These are phyloP conservation scores for Trametes meyenii DNA, from an alignment of 768 basidiomycete genomes.

Conservation along the genomic window DNA sequence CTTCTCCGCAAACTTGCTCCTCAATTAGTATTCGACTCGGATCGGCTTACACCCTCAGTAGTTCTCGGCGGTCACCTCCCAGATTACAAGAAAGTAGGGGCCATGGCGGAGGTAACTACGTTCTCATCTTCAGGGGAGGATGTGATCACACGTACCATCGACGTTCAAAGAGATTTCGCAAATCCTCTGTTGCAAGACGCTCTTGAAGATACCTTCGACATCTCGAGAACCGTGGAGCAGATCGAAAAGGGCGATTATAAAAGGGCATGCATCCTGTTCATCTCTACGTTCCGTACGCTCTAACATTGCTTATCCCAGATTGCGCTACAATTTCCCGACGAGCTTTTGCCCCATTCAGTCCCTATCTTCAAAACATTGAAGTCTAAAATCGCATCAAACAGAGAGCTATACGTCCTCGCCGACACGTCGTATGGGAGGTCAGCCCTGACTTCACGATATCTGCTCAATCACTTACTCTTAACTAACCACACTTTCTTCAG, in stretches of 20 bases:
- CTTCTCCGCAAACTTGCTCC: background rate
- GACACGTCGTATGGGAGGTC: conserved; percentile 98
- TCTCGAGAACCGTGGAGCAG: conserved; percentile 62
- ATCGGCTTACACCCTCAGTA: background rate
- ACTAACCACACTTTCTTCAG: conserved; percentile 40
- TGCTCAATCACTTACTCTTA: background rate
- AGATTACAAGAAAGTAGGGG: background rate
- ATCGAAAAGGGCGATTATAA: conserved; percentile 67
- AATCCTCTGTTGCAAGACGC: conserved; percentile 37
- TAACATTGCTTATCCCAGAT: conserved; percentile 47
- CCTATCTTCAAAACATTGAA: conserved; percentile 76
- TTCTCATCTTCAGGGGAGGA: conserved; percentile 67
- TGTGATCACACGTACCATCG: conserved; percentile 58
- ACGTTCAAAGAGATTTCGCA: conserved; percentile 41
- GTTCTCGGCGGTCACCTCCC: background rate
- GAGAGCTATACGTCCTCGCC: conserved; percentile 87
- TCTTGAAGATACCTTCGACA: conserved; percentile 74
- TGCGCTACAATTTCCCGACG: conserved; percentile 95
- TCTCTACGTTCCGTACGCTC: background rate
- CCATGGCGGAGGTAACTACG: conserved; percentile 31
- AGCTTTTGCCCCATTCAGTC: conserved; percentile 85
- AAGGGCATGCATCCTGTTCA: conserved; percentile 50
- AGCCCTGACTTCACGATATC: too few relatives aligned
- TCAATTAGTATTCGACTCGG: background rate
- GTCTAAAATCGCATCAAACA: conserved; percentile 42